phyloP scores from a whole-genome alignment of 768 basidiomycete genomes.

The Lentinula detonsa region DNA sequence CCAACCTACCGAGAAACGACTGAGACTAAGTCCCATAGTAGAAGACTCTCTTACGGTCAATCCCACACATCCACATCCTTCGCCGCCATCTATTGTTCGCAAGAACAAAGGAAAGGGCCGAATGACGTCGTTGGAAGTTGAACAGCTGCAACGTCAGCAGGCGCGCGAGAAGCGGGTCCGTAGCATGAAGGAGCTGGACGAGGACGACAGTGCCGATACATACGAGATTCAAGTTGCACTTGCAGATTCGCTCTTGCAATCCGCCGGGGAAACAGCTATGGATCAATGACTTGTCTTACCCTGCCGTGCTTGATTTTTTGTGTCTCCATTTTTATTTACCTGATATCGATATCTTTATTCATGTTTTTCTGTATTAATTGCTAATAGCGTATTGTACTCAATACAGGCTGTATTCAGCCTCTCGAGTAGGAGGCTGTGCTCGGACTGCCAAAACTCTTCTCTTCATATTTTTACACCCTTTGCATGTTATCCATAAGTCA shows the following conservation, averaged over 20 bases:
- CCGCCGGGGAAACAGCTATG: neutral
- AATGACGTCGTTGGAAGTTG: neutral
- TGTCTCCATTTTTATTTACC: no score
- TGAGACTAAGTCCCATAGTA: neutral
- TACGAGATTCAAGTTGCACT: neutral
- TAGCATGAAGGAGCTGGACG: neutral
- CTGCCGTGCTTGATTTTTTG: neutral
- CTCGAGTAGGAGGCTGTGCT: no score
- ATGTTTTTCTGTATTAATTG: no score
- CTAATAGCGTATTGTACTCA: no score
- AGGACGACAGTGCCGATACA: neutral
- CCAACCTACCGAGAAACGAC: neutral
- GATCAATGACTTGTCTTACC: neutral
- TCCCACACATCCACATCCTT: neutral
- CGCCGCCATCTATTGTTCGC: neutral
- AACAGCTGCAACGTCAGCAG: neutral
- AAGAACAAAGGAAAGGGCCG: neutral
- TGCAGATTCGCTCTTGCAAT: neutral
- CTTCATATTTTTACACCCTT: neutral
- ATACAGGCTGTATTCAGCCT: no score
- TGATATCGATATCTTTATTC: no score
- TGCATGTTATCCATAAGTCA: neutral
- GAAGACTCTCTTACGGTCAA: neutral
- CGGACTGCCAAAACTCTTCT: neutral
- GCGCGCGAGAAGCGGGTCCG: neutral